phyloP scores from a whole-genome alignment of 345 rosid species.

The Zanthoxylum bungeanum region DNA sequence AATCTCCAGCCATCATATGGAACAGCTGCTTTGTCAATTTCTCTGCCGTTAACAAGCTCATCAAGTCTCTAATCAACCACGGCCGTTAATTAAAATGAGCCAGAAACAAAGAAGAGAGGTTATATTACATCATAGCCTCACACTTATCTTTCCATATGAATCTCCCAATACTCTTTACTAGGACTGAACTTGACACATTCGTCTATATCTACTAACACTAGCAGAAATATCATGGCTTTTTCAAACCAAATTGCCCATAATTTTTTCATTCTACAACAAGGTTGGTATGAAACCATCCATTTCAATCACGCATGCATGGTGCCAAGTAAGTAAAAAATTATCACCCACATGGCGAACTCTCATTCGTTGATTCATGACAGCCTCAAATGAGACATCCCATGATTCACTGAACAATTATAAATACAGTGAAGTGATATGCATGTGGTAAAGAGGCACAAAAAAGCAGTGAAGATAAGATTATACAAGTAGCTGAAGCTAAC shows the following conservation, averaged over 20 bases:
- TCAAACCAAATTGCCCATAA: not conserved
- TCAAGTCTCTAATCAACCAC: constrained; percentile 20
- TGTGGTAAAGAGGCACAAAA: constrained; percentile 33
- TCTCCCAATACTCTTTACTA: not conserved
- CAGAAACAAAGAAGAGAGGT: not conserved
- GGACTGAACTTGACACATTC: constrained; percentile 25
- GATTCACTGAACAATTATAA: no score
- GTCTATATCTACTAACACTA: constrained; percentile 17
- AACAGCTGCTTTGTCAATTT: constrained; percentile 21
- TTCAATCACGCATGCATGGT: constrained; percentile 28
- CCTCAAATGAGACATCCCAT: constrained; percentile 78
- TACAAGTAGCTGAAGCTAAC: not conserved
- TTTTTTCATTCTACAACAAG: constrained; percentile 21
- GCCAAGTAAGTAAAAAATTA: constrained; percentile 41
- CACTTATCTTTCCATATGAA: no score
- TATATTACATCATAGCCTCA: no score
- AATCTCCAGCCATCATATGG: not conserved
- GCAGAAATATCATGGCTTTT: constrained; percentile 22
- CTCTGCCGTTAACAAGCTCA: constrained; percentile 16
- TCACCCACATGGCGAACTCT: constrained; percentile 53
- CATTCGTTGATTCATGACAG: constrained; percentile 46
- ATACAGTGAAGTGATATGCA: no score
- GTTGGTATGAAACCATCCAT: constrained; percentile 36
- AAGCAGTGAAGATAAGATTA: constrained; percentile 42
- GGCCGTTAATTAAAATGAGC: constrained; percentile 23